Percentiles rank a stretch among this genome's conserved stretches.
phyloP scores from a whole-genome alignment of 2,329 filamentous ascomycete species.

The Trichoderma aggressivum region DNA sequence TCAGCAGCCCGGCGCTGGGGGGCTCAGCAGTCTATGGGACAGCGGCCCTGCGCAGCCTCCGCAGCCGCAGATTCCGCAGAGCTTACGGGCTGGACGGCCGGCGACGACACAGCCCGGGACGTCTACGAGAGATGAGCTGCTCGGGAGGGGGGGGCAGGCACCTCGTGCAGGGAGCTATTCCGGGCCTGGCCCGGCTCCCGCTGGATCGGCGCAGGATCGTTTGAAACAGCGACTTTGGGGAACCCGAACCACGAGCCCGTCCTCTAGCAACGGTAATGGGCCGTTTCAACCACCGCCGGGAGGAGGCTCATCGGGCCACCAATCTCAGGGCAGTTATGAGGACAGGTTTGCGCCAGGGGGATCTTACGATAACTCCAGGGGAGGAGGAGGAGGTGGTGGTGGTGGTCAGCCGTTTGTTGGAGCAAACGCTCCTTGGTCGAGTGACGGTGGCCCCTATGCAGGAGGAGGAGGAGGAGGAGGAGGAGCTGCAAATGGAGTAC shows the following conservation, averaged over 20 bases:
- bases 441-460: conserved; percentile 36
- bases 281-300: conserved; percentile 46
- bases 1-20: conserved; percentile 27
- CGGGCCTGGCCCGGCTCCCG: conserved; percentile 35
- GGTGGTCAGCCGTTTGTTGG: conserved; percentile 42
- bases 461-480: not conserved
- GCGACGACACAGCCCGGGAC: conserved; percentile 24
- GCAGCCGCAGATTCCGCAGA: conserved; percentile 37
- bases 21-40: conserved; percentile 59
- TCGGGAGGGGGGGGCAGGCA: conserved; percentile 52
- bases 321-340: conserved; percentile 37
- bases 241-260: conserved; percentile 55
- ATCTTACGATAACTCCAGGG: conserved; percentile 37
- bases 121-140: conserved; percentile 34
- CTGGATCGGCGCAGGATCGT: conserved; percentile 66
- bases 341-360: conserved; percentile 46
- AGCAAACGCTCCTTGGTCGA: conserved; percentile 48
- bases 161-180: conserved; percentile 74
- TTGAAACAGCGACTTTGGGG: conserved; percentile 77
- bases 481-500: conserved; percentile 27
- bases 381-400: conserved; percentile 21
- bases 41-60: conserved; percentile 36
- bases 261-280: conserved; percentile 33
- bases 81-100: conserved; percentile 44
- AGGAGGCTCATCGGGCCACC: conserved; percentile 24